Evolutionary conservation across 164 flowering plant genomes (phyloP).

Genomic region (Chimonanthus salicifolius): DNA sequence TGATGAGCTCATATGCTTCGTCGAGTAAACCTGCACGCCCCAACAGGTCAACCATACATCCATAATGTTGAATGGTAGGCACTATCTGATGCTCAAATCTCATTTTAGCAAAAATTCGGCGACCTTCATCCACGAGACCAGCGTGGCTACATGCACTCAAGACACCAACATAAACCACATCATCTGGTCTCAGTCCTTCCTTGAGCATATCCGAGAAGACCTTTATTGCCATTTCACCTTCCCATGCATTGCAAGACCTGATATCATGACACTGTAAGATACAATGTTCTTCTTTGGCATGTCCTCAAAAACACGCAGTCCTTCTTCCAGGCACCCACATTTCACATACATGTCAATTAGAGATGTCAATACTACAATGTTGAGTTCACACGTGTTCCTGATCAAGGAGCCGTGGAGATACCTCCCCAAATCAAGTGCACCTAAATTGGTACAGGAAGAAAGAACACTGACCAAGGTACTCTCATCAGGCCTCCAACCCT

Average conservation of each 20-base stretch:
- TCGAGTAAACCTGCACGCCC: constrained; percentile 60
- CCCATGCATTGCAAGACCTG: constrained; percentile 67
- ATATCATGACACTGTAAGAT: constrained; percentile 62
- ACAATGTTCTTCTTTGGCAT: constrained; percentile 44
- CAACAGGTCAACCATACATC: constrained; percentile 76
- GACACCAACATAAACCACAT: constrained; percentile 55
- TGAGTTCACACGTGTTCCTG: constrained; percentile 49
- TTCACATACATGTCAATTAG: constrained; percentile 75
- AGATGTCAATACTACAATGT: constrained; percentile 58
- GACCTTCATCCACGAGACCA: constrained; percentile 62
- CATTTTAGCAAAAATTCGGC: constrained; percentile 43
- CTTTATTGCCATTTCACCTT: constrained; percentile 42
- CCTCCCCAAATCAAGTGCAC: constrained; percentile 55
- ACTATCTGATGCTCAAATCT: constrained; percentile 45
- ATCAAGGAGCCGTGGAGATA: constrained; percentile 49
- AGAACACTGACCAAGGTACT: constrained; percentile 63
- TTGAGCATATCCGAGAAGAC: constrained; percentile 57
- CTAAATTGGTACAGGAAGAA: constrained; percentile 68
- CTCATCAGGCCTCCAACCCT: constrained; percentile 67
- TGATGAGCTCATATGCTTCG: constrained; percentile 58
- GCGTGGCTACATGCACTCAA: constrained; percentile 67
- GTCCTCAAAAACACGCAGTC: constrained; percentile 32
- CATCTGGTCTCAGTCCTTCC: constrained; percentile 56
- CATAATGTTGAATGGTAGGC: constrained; percentile 71
- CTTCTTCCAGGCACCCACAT: constrained; percentile 62